Percentiles rank a stretch among this genome's conserved stretches.
Evolutionary conservation across 2,329 filamentous ascomycete species (phyloP).

Genomic region (Hansfordia pulvinata): DNA sequence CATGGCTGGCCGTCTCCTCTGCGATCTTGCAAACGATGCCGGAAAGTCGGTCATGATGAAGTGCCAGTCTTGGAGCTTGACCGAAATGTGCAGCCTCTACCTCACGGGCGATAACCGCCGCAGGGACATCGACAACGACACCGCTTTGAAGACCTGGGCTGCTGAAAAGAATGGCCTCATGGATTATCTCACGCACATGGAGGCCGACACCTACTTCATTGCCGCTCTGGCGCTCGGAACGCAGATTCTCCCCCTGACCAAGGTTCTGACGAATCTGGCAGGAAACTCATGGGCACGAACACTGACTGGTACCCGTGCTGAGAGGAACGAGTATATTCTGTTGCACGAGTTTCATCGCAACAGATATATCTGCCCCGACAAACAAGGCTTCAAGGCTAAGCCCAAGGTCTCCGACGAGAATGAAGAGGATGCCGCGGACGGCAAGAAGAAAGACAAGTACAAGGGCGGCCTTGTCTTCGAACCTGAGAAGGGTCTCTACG

Average conservation of each 20-base stretch:
- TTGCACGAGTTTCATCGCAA: constrained; percentile 93
- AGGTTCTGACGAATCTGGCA: constrained; percentile 88
- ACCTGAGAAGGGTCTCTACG: constrained; percentile 92
- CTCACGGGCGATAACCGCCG: constrained; percentile 60
- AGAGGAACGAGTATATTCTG: constrained; percentile 98
- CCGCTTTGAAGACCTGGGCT: constrained; percentile 76
- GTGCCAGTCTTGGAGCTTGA: constrained; percentile 95
- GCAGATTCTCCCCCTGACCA: constrained; percentile 86
- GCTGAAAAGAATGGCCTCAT: constrained; percentile 72
- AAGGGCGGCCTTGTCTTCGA: constrained; percentile 98
- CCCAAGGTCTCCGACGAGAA: constrained; percentile 59
- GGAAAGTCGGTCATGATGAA: constrained; percentile 95
- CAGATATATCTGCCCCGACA: constrained; percentile 97
- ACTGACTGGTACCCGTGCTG: constrained; percentile 85
- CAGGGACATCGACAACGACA: constrained; percentile 79
- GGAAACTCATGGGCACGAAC: constrained; percentile 98
- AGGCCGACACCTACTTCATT: constrained; percentile 92
- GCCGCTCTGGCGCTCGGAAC: constrained; percentile 78
- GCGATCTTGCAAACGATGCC: constrained; percentile 89
- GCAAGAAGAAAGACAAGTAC: constrained; percentile 98
- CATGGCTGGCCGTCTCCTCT: constrained; percentile 77
- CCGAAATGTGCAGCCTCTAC: constrained; percentile 92
- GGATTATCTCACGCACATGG: constrained; percentile 88
- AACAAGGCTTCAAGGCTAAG: constrained; percentile 67
- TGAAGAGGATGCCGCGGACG: constrained; percentile 52